Evolutionary conservation across 495 filamentous ascomycete genomes (phyloP).

Genomic region (Trichocladium uniseriatum): DNA sequence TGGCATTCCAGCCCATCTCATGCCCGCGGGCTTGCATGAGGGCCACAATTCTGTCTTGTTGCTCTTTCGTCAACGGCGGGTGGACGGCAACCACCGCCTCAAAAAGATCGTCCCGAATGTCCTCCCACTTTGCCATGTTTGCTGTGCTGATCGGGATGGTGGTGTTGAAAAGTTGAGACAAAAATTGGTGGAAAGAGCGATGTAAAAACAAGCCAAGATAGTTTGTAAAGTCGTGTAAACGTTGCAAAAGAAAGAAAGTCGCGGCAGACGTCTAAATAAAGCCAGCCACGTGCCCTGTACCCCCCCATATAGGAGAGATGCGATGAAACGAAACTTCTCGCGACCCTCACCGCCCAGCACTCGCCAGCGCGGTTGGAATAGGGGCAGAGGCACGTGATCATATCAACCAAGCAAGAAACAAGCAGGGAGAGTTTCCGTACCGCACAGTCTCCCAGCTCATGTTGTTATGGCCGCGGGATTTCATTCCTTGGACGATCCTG

Average conservation of each 20-base stretch:
- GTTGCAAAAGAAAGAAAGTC: background rate
- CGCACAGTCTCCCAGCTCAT: conserved; percentile 13
- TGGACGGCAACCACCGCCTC: conserved; percentile 15
- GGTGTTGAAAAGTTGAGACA: background rate
- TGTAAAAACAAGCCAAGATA: background rate
- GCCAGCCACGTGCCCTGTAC: too few relatives aligned
- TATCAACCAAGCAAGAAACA: background rate
- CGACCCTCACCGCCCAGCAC: background rate
- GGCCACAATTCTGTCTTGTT: conserved; percentile 21
- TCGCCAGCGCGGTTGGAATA: background rate
- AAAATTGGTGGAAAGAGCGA: background rate
- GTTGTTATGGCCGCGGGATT: background rate
- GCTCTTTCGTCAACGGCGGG: conserved; percentile 17
- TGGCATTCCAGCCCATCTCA: conserved; percentile 28
- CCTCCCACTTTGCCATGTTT: conserved; percentile 21
- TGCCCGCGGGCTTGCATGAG: conserved; percentile 18
- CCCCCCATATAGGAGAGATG: too few relatives aligned
- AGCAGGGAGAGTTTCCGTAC: conserved; percentile 8
- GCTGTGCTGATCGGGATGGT: background rate
- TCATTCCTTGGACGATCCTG: background rate
- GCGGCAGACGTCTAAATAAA: too few relatives aligned
- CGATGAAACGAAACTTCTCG: background rate
- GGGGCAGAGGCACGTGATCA: background rate
- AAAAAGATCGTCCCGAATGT: conserved; percentile 27
- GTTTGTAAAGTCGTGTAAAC: background rate